Evolutionary conservation across 345 rosid species (phyloP).

Genomic region (Melaleuca quinquenervia): DNA sequence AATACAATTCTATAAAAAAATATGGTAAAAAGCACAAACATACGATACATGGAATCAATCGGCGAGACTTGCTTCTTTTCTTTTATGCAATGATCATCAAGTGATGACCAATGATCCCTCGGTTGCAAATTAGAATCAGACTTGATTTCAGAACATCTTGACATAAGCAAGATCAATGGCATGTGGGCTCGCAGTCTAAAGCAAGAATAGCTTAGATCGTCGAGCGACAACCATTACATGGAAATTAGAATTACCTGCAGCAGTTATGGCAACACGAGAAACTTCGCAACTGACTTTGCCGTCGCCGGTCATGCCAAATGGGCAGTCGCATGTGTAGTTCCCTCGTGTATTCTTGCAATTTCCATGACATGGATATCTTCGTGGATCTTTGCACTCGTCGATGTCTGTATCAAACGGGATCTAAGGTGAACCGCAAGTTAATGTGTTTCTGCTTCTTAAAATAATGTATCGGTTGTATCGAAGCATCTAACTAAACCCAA

Average conservation of each 20-base stretch:
- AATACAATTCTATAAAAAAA: too few species aligned
- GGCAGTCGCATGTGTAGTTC: not conserved
- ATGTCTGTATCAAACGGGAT: not conserved
- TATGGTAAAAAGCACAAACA: too few species aligned
- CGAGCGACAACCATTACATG: not conserved
- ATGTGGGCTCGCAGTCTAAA: not conserved
- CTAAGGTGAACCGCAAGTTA: not conserved
- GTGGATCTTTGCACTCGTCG: not conserved
- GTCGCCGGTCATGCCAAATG: not conserved
- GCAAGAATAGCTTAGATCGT: not conserved
- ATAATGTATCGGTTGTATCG: not conserved
- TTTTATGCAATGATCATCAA: not conserved
- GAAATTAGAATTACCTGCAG: not conserved
- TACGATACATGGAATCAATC: too few species aligned
- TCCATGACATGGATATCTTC: not conserved
- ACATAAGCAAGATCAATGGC: not conserved
- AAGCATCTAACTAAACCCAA: not conserved
- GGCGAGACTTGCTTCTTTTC: too few species aligned
- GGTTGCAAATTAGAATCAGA: accelerated
- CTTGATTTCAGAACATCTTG: not conserved
- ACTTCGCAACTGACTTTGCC: not conserved
- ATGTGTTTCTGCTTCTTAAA: not conserved
- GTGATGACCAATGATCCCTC: not conserved
- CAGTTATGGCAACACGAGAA: not conserved
- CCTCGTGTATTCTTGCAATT: not conserved